phyloP scores from a whole-genome alignment of 1,139 yeast genomes.

The Taphrina deformans region DNA sequence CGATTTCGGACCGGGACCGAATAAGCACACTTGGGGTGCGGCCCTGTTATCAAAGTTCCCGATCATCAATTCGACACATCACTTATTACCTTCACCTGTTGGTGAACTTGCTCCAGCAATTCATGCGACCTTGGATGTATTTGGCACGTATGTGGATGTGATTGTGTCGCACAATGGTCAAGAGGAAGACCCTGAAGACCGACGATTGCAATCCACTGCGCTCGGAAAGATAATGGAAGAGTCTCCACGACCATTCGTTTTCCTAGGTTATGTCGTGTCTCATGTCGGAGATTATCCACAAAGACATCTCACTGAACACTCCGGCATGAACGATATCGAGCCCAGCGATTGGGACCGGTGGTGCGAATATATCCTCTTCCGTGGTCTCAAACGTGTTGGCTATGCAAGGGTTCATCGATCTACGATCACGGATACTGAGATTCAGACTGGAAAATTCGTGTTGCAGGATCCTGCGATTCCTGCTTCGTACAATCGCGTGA shows the following conservation, averaged over 20 bases:
- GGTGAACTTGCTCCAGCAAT: slow-evolving; percentile 98
- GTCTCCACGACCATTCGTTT: slow-evolving; percentile 71
- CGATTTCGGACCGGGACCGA: slow-evolving; percentile 97
- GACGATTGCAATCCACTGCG: slow-evolving; percentile 78
- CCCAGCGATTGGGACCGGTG: slow-evolving; percentile 95
- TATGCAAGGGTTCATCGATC: slow-evolving; percentile 93
- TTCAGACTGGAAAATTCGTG: slow-evolving; percentile 90
- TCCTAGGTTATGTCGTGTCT: slow-evolving; percentile 87
- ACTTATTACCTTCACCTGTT: slow-evolving; percentile 89
- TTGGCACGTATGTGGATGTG: slow-evolving; percentile 80
- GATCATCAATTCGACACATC: slow-evolving; percentile 82
- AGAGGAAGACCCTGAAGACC: slow-evolving; percentile 93
- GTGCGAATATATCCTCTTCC: slow-evolving; percentile 94
- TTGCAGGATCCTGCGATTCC: slow-evolving; percentile 53
- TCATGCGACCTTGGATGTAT: slow-evolving; percentile 89
- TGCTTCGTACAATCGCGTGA: slow-evolving; percentile 55
- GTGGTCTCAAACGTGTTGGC: slow-evolving; percentile 81
- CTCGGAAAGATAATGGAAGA: slow-evolving; percentile 78
- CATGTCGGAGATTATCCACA: slow-evolving; percentile 81
- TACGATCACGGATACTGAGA: slow-evolving; percentile 92
- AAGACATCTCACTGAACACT: slow-evolving; percentile 77
- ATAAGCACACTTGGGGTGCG: slow-evolving; percentile 97
- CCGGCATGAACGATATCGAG: slow-evolving; percentile 92
- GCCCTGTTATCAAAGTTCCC: slow-evolving; percentile 92
- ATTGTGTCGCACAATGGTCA: slow-evolving; percentile 98